Evolutionary conservation across 176 grass and related monocot species (phyloP).

Genomic region (Sorghum bicolor): Sorghum_bicolor_NCBIv3 NC_012871.2:61147501-61148000

Average conservation of each 20-base stretch:
- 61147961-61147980: background rate
- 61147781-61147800: background rate
- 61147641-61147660: conserved; percentile 5
- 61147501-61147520: background rate
- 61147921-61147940: background rate
- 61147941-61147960: conserved; percentile 6
- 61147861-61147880: background rate
- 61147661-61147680: conserved; percentile 6
- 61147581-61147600: background rate
- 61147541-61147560: background rate
- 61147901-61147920: background rate
- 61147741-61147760: background rate
- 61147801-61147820: background rate
- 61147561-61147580: background rate
- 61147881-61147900: background rate
- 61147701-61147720: conserved; percentile 27
- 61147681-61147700: conserved; percentile 40
- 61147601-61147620: background rate
- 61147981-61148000: conserved; percentile 61
- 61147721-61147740: conserved; percentile 32
- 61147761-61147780: background rate
- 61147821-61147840: background rate
- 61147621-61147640: background rate
- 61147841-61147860: background rate
- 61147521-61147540: background rate